Conservation (phyloP, 106 monocot species). For the Dendrobium catenatum region DNA sequence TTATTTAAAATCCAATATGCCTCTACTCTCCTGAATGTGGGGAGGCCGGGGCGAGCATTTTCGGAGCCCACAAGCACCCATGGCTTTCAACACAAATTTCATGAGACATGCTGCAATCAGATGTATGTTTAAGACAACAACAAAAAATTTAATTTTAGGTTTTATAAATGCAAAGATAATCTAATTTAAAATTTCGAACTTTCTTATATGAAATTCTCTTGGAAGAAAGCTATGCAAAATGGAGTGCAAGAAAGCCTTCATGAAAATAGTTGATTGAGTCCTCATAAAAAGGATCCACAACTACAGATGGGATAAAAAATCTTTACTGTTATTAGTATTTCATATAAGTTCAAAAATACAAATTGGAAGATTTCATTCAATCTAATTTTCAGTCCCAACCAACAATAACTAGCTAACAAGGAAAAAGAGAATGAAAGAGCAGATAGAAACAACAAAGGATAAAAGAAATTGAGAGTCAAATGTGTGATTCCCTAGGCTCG, state of each 20-base stretch:
- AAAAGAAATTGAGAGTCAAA: not conserved
- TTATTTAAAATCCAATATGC: too few relatives aligned
- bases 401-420: not conserved
- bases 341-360: not conserved
- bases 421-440: not conserved
- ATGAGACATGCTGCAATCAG: not conserved
- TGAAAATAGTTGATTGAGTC: not conserved
- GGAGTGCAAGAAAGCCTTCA: not conserved
- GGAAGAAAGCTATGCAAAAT: not conserved
- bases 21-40: too few relatives aligned
- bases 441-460: not conserved
- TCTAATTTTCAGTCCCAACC: not conserved
- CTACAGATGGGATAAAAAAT: not conserved
- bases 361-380: not conserved
- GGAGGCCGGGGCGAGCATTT: too few relatives aligned
- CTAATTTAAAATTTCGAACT: too few relatives aligned
- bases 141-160: not conserved
- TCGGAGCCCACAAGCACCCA: too few relatives aligned
- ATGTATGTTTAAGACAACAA: not conserved
- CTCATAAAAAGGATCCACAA: not conserved
- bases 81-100: not conserved
- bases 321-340: too few relatives aligned
- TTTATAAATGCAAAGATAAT: not conserved
- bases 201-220: not conserved
- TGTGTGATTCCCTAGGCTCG: not conserved